Conservation (phyloP, 371 early-diverging fungal genomes). For the Apophysomyces ossiformis region DNA sequence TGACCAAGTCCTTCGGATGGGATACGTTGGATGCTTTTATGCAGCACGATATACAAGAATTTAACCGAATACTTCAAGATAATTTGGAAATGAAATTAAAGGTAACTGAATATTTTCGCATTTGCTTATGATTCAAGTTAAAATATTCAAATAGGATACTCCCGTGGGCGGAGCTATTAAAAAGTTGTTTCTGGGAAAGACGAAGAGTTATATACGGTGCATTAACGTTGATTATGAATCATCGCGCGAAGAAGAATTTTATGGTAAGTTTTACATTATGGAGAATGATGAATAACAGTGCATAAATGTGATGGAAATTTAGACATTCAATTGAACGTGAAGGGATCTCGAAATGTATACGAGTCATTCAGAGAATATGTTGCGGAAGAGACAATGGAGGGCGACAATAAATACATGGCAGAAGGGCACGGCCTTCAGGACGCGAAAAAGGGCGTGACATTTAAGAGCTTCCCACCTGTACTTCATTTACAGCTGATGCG, state of each 20-base stretch:
- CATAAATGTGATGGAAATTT: too few species aligned
- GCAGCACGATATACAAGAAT: conserved; percentile 97
- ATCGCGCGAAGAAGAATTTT: conserved; percentile 72
- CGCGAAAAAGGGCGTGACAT: conserved; percentile 96
- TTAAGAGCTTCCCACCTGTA: conserved; percentile 92
- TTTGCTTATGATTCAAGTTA: neutral
- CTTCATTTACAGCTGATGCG: conserved; percentile 96
- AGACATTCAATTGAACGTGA: conserved; percentile 95
- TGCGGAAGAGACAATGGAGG: conserved; percentile 88
- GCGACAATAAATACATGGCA: conserved; percentile 96
- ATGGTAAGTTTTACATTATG: conserved; percentile 18
- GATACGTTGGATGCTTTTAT: conserved; percentile 88
- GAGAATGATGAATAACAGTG: neutral
- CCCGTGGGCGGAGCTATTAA: conserved; percentile 86
- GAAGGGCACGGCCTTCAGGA: conserved; percentile 95
- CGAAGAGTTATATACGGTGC: conserved; percentile 92
- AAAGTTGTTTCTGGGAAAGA: conserved; percentile 88
- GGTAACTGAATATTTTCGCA: neutral
- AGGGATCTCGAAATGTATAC: conserved; percentile 78
- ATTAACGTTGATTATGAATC: conserved; percentile 91
- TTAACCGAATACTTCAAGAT: conserved; percentile 92
- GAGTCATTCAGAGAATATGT: conserved; percentile 91
- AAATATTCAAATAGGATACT: conserved; percentile 61
- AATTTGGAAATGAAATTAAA: conserved; percentile 89
- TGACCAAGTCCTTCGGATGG: conserved; percentile 96